phyloP scores from a whole-genome alignment of 441 rosid genomes.

The Gossypium lobatum region DNA sequence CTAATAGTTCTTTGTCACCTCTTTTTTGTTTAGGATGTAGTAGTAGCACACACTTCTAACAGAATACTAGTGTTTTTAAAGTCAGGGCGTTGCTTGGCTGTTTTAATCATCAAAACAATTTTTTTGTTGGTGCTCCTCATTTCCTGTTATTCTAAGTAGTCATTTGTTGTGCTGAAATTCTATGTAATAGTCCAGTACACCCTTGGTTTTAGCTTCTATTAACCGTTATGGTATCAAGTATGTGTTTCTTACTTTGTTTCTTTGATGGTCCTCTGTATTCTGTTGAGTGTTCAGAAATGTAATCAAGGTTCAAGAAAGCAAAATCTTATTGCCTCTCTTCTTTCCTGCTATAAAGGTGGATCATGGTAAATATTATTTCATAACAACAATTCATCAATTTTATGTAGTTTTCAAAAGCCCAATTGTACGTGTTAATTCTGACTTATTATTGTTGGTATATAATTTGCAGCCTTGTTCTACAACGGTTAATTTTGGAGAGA shows the following conservation, averaged over 20 bases:
- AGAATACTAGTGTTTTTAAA: not conserved
- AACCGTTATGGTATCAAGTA: not conserved
- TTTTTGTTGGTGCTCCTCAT: not conserved
- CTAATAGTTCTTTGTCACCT: not conserved
- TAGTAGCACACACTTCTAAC: not conserved
- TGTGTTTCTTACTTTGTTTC: slow-evolving; percentile 11
- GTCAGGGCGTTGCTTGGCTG: not conserved
- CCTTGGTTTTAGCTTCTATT: slow-evolving; percentile 4
- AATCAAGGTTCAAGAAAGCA: slow-evolving; percentile 52
- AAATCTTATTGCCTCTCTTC: slow-evolving; percentile 52
- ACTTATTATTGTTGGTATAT: slow-evolving; percentile 17
- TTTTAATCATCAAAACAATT: not conserved
- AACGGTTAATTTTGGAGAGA: slow-evolving; percentile 43
- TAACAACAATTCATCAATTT: not conserved
- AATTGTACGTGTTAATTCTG: slow-evolving; percentile 11
- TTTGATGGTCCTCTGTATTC: slow-evolving; percentile 15
- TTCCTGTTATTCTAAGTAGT: not conserved
- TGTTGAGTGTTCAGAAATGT: slow-evolving; percentile 36
- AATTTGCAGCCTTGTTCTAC: slow-evolving; percentile 42
- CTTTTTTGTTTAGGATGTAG: not conserved
- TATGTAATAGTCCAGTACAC: not conserved
- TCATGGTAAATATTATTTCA: slow-evolving; percentile 35
- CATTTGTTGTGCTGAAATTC: not conserved
- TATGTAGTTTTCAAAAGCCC: not conserved
- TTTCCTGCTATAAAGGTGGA: slow-evolving; percentile 45